Evolutionary conservation across 1,284 basidiomycete genomes (phyloP).

Genomic region (Cutaneotrichosporon cutaneum): DNA sequence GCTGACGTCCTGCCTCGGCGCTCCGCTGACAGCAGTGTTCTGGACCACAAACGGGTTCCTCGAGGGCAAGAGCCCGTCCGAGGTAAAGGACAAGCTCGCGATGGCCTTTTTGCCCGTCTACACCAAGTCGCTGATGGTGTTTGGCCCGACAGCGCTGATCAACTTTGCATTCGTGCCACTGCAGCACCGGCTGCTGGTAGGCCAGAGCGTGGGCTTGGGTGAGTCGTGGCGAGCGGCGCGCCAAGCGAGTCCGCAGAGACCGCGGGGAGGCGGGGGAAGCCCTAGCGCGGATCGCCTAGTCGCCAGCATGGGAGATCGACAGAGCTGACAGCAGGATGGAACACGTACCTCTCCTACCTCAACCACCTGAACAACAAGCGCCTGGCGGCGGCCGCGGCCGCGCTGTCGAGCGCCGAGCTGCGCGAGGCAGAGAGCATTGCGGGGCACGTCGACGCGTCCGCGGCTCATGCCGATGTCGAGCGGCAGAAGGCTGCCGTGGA

Average conservation of each 20-base stretch:
- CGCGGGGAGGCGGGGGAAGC: too few relatives aligned
- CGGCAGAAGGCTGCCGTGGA: conserved; percentile 8
- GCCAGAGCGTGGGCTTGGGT: conserved; percentile 76
- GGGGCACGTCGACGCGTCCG: neutral
- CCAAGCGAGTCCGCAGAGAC: too few relatives aligned
- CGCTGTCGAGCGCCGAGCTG: conserved; percentile 23
- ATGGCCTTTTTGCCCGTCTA: conserved; percentile 42
- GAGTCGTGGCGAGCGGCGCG: conserved; percentile 15
- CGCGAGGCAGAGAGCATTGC: conserved; percentile 1
- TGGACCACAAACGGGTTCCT: conserved; percentile 45
- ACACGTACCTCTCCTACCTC: conserved; percentile 52
- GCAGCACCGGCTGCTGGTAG: conserved; percentile 72
- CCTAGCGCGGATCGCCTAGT: too few relatives aligned
- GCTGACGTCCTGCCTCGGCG: too few relatives aligned
- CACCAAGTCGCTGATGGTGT: conserved; percentile 58
- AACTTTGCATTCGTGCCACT: conserved; percentile 77
- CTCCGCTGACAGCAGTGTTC: conserved; percentile 28
- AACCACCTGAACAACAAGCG: conserved; percentile 44
- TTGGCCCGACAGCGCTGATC: conserved; percentile 73
- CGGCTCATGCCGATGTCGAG: conserved; percentile 1
- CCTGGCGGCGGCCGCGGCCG: conserved; percentile 24
- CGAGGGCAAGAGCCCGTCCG: conserved; percentile 42
- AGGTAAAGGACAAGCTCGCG: conserved; percentile 45
- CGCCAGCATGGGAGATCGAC: too few relatives aligned
- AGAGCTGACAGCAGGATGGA: conserved; percentile 58